Evolutionary conservation across 1,284 basidiomycete species (phyloP).

Genomic region (Takashimella tepidaria): DNA sequence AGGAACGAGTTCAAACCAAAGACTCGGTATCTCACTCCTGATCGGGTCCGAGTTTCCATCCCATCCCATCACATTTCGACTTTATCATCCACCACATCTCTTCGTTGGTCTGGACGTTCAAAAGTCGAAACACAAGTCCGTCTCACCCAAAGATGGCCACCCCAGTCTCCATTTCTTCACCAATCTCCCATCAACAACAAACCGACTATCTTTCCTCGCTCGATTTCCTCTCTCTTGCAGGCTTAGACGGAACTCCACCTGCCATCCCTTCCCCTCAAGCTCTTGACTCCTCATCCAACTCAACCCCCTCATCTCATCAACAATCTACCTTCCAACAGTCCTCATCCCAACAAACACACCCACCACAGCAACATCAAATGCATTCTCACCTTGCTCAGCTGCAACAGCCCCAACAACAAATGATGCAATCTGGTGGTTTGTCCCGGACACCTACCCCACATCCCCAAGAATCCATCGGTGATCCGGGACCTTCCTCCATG

Average conservation of each 20-base stretch:
- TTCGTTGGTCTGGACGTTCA: no score
- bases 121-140: not conserved
- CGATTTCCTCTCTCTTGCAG: constrained; percentile 18
- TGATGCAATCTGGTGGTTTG: not conserved
- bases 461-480: not conserved
- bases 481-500: not conserved
- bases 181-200: not conserved
- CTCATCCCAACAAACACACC: not conserved
- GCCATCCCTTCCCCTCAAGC: constrained; percentile 5
- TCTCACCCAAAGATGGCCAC: no score
- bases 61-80: no score
- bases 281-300: not conserved
- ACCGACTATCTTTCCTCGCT: constrained; percentile 9
- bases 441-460: not conserved
- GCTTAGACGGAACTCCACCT: constrained; percentile 11
- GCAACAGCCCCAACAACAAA: not conserved
- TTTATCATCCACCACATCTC: no score
- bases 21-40: no score
- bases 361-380: not conserved
- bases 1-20: no score
- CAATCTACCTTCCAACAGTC: not conserved
- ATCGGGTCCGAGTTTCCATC: no score
- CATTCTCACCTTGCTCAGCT: not conserved
- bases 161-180: not conserved
- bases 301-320: not conserved